Base-by-base conservation (phyloP, 306 rosid species). In the Medicago arabica region DNA sequence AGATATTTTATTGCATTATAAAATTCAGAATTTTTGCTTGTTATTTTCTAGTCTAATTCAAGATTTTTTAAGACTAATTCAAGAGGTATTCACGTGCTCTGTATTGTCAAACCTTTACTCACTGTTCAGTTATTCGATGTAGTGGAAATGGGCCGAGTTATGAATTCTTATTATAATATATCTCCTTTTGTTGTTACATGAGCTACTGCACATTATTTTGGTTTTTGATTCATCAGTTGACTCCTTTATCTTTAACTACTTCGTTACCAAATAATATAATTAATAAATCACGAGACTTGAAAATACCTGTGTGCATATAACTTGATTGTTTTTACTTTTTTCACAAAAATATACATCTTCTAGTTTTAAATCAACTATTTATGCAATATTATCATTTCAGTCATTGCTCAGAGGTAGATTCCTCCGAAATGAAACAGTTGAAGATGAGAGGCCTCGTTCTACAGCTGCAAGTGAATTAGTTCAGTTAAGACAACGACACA, bases 401-500 rank as follows among this genome's bases (percentile, higher is more conserved):
- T 92, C 98, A 70, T 82, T 96, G 77, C 97, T 96, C 80, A 90
- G 99, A 88, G 99, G 99, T 82, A 90, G 99, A 83, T 96, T 96
- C 87, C 88, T 96, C 80, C 87, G 99, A 76, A 96, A 92, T 75
- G 99, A 90, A 88, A 86, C 98, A 57, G 82, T 76, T 72, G 99
- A 96, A 83, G 98, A 88, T 38, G 98, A 90, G 93, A 91, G 99
- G 76, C 94, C 96, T 14, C 94, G 96, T 18, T 92, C 99, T 50
- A 74, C 84, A 85, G 99, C 98, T 64, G 93, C 97, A 2, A 84
- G 86, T 75, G 99, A 96, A 81, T 77, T 96, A 80, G 93, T 92
- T 82, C 99, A 90, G 83, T 76, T 96, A 79, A 90, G 96, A 79
- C 96, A 92, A 80, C 88, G 92, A 6, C 98, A 92, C 77, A 96